These are phyloP conservation scores for Ceratocystis cacaofunesta DNA, from an alignment of 2,329 filamentous ascomycete species.

Conservation along the genomic window DNA sequence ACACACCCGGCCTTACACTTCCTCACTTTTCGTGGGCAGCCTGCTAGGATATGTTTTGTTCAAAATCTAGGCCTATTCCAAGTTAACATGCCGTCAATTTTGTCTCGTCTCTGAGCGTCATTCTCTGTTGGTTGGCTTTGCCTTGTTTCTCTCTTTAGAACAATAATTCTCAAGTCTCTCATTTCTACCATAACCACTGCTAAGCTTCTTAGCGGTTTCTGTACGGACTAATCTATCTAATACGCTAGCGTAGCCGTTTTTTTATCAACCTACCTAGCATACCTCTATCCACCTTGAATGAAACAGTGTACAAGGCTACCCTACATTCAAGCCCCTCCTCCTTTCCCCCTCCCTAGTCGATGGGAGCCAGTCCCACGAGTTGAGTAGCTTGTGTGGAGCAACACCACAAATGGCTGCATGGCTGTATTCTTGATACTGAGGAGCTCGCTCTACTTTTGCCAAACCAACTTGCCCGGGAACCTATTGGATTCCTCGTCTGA, in stretches of 20 bases:
- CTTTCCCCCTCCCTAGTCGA: neutral
- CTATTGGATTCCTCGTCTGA: neutral
- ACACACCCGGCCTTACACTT: neutral
- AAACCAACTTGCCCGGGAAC: too few relatives aligned
- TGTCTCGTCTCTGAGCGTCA: neutral
- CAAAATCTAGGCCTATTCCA: conserved; percentile 4
- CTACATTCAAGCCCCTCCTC: neutral
- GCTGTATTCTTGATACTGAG: too few relatives aligned
- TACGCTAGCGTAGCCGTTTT: neutral
- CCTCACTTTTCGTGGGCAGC: neutral
- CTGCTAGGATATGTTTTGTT: neutral
- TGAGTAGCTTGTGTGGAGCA: neutral
- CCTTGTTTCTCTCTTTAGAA: too few relatives aligned
- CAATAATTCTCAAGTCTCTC: neutral
- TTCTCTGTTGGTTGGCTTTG: neutral
- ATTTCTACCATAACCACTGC: neutral
- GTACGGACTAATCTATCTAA: neutral
- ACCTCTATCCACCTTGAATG: neutral
- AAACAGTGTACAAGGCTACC: neutral
- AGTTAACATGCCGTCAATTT: neutral
- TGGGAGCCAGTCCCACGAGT: neutral
- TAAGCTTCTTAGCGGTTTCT: too few relatives aligned
- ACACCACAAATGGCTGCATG: neutral
- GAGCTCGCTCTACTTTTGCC: too few relatives aligned
- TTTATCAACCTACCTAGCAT: neutral